phyloP scores from a whole-genome alignment of 306 rosid species.

The Cotoneaster glaucophyllus region DNA sequence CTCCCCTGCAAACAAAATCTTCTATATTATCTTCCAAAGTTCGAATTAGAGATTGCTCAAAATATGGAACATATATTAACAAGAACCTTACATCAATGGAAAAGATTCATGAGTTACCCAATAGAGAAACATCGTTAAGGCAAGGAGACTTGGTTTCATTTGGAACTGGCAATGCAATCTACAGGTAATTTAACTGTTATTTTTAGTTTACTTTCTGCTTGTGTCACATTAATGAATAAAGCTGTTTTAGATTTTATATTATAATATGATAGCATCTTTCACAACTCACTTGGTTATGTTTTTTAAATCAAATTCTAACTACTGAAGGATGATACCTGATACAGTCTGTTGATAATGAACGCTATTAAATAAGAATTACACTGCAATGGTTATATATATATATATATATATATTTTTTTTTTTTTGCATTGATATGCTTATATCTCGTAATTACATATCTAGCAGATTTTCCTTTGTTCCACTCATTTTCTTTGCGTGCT shows the following conservation, averaged over 20 bases:
- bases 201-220: slow-evolving; percentile 5
- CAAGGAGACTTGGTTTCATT: slow-evolving; percentile 76
- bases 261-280: neutral
- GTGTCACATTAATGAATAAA: neutral
- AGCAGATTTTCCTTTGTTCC: slow-evolving; percentile 81
- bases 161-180: slow-evolving; percentile 85
- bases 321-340: neutral
- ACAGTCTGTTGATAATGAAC: neutral
- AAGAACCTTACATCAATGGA: slow-evolving; percentile 44
- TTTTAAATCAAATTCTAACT: neutral
- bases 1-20: slow-evolving; percentile 25
- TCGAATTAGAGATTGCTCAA: slow-evolving; percentile 70
- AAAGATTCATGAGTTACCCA: slow-evolving; percentile 72
- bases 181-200: slow-evolving; percentile 46
- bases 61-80: slow-evolving; percentile 71
- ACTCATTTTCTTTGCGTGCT: slow-evolving; percentile 42
- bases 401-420: neutral
- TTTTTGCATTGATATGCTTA: neutral
- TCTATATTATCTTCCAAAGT: slow-evolving; percentile 25
- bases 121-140: slow-evolving; percentile 55
- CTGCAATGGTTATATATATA: neutral
- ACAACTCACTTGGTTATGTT: neutral
- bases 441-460: slow-evolving; percentile 7
- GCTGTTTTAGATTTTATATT: neutral
- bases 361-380: neutral